phyloP scores from a whole-genome alignment of 23 red algal genomes.

The Gracilaria domingensis region DNA sequence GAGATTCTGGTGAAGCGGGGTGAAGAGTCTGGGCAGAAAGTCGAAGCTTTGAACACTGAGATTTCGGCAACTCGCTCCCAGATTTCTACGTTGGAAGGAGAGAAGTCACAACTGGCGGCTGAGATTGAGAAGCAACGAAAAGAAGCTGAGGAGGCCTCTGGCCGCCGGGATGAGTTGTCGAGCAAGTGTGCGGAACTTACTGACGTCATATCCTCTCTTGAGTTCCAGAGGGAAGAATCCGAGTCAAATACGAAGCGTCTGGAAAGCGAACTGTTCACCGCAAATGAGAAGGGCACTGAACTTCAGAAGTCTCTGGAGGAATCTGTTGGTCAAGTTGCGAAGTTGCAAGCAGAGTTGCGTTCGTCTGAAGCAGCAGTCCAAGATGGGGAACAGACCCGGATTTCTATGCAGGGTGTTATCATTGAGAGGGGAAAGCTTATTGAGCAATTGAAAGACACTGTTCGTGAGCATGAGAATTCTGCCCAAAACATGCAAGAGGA shows the following conservation, averaged over 20 bases:
- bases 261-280: slow-evolving; percentile 1
- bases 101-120: neutral
- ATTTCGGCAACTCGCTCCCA: neutral
- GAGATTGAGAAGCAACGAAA: neutral
- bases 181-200: slow-evolving; percentile 4
- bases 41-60: neutral
- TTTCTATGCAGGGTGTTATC: slow-evolving; percentile 18
- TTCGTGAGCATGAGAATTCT: slow-evolving; percentile 11
- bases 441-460: slow-evolving; percentile 15
- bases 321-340: slow-evolving; percentile 15
- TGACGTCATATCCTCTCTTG: slow-evolving; percentile 6
- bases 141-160: neutral
- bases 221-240: neutral
- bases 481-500: slow-evolving; percentile 8
- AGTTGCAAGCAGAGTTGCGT: slow-evolving; percentile 1
- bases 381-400: neutral
- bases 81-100: neutral
- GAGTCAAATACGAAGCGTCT: neutral
- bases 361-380: neutral
- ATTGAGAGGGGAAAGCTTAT: slow-evolving; percentile 20
- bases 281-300: slow-evolving; percentile 24
- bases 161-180: slow-evolving; percentile 21
- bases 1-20: neutral
- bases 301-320: slow-evolving; percentile 5
- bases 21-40: neutral